phyloP scores from a whole-genome alignment of 177 flowering plant genomes.

The Tripterygium wilfordii region DNA sequence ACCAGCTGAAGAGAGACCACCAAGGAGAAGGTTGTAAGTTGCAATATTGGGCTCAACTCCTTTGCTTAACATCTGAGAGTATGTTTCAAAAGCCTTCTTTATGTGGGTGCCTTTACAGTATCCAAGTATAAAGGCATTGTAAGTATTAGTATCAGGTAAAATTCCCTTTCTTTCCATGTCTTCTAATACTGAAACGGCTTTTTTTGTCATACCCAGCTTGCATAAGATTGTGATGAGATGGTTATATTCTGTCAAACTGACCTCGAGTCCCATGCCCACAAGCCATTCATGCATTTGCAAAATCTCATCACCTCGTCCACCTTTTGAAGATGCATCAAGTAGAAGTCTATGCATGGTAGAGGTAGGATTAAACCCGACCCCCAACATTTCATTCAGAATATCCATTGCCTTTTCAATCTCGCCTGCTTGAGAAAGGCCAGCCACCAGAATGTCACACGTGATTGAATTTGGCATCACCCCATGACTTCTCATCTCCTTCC shows the following conservation, averaged over 20 bases:
- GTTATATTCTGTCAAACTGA: constrained; percentile 40
- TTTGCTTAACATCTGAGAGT: constrained; percentile 46
- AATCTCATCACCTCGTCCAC: constrained; percentile 35
- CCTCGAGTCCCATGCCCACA: constrained; percentile 54
- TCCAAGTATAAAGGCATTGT: constrained; percentile 52
- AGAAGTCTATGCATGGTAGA: constrained; percentile 40
- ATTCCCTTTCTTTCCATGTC: constrained; percentile 63
- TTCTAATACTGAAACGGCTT: constrained; percentile 44
- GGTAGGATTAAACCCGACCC: constrained; percentile 39
- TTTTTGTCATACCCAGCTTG: constrained; percentile 69
- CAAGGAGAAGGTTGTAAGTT: constrained; percentile 65
- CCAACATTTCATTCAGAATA: constrained; percentile 53
- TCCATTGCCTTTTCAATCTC: constrained; percentile 40
- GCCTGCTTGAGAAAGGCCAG: constrained; percentile 54
- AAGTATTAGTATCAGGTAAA: constrained; percentile 55
- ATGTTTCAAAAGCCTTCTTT: constrained; percentile 41
- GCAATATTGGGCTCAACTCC: constrained; percentile 55
- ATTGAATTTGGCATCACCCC: constrained; percentile 46
- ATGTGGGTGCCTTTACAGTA: constrained; percentile 29
- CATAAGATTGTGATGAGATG: constrained; percentile 59
- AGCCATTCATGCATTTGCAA: constrained; percentile 57
- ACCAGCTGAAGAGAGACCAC: constrained; percentile 41
- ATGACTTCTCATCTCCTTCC: constrained; percentile 54
- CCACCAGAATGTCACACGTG: constrained; percentile 50
- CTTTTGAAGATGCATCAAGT: constrained; percentile 53